Evolutionary conservation across 2,329 filamentous ascomycete genomes (phyloP).

Genomic region (Arthrobotrys megalospora): DNA sequence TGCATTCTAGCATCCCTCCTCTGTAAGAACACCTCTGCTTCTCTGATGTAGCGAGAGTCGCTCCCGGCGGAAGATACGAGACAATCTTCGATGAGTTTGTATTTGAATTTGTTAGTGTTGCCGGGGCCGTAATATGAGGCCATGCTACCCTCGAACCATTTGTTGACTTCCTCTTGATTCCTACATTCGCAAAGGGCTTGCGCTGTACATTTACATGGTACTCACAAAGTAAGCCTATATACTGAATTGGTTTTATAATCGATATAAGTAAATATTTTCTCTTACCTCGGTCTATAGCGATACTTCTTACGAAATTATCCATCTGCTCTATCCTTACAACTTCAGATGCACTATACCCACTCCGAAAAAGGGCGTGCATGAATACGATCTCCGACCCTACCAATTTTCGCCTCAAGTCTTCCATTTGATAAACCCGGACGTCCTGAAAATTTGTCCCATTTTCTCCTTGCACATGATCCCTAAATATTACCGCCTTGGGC

Average conservation of each 20-base stretch:
- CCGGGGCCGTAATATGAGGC: neutral
- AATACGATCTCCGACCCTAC: neutral
- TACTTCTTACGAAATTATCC: neutral
- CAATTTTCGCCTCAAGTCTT: neutral
- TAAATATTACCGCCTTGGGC: neutral
- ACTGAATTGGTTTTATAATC: neutral
- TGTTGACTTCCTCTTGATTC: constrained; percentile 24
- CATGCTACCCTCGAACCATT: neutral
- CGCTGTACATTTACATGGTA: neutral
- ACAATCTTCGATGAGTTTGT: constrained; percentile 5
- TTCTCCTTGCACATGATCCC: neutral
- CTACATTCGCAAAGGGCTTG: neutral
- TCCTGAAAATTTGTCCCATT: neutral
- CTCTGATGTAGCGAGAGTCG: neutral
- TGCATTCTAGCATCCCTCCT: constrained; percentile 2
- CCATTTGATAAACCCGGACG: constrained; percentile 20
- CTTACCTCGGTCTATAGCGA: neutral
- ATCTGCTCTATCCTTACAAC: neutral
- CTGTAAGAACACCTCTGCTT: neutral
- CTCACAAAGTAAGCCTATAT: neutral
- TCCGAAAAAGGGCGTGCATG: constrained; percentile 9
- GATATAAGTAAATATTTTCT: neutral
- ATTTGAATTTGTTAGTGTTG: neutral
- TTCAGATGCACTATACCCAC: neutral
- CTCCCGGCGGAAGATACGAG: neutral